Evolutionary conservation across 306 rosid species (phyloP), one percentile per base, ranked within the genome.

Genomic region (Inga laurina): DNA sequence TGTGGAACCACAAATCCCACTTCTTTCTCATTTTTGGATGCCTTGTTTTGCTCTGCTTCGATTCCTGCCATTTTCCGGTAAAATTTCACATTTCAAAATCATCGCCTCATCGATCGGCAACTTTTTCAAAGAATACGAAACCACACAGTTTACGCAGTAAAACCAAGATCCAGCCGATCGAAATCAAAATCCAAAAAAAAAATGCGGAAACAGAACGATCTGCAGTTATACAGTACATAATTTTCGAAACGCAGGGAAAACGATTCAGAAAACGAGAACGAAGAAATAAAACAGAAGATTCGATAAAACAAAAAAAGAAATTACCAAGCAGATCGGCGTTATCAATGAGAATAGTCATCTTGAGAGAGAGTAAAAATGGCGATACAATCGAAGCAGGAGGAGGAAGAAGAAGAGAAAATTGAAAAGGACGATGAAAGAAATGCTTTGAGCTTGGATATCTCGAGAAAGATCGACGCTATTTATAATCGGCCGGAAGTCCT

Each of bases 401-500:
- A 19, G 4, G 64, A 45, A 14, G 54, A 41, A 43, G 41, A 72
- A 4, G 37, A 44, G 13, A 18, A 11, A n/a, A 37, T 10, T 0
- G 34, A 8, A n/a, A 4, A 11, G 0, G 54, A n/a, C 5, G 14
- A 22, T 8, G 76, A 44, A 21, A 49, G 30, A n/a, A 21, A 45
- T 4, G 56, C 56, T 34, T 59, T 59, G 66, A 52, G 16, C 66
- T 65, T 74, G 89, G 84, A 77, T 76, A 5, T 1, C 13, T 12
- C 3, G 35, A 46, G 24, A 27, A 37, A 4, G 49, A 30, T 44
- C 43, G 12, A 24, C 7, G 86, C 74, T 87, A 91, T 94, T 91
- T 94, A 94, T 94, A 94, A 46, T 51, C 76, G 84, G 91, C 97
- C 93, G 93, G 93, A 91, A 89, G 97, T 85, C 96, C 98, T 94